Base-by-base conservation (phyloP, 2,329 filamentous ascomycete genomes). In the Fusarium paranaense region DNA sequence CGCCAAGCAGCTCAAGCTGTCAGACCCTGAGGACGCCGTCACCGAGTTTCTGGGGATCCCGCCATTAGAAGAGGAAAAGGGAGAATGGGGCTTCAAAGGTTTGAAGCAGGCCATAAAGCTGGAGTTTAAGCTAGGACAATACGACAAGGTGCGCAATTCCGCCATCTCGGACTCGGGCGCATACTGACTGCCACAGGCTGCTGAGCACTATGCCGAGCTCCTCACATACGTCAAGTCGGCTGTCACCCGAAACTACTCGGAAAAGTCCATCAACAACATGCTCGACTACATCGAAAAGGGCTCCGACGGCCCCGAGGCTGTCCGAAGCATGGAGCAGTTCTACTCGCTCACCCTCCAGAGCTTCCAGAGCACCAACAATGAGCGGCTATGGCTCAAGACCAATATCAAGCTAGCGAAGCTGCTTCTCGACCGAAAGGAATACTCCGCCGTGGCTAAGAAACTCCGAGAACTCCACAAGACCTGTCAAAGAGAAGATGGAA, bases 261-360 rank as follows among this genome's bases (percentile, higher is more conserved):
- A 99, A 84, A 98, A 98, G 83, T 98, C 96, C 14, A 98, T 99
- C 86, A 98, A 98, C 85, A 98, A 98, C 83, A 98, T 99, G 92
- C 91, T 99, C 56, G 97, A 98, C 85, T 97, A 93, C 82, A 97
- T 99, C 75, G 96, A 98, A 83, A 98, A 98, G 85, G 94, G 91
- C n/a, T 88, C 91, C 14, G 89, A 92, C 27, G 92, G 91, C 32
- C 84, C 90, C 42, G 92, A 92, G 66, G 89, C 91, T 9, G 90
- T 91, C 50, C 92, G 93, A 27, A 93, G 93, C 79, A 97, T 98
- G 91, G 96, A 98, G 82, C 90, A 94, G 74, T 98, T 99, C 86
- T 99, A 98, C 84, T 96, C 94, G 2, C 87, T 97, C 77, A 99
- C 97, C 2, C 91, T 99, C 18, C 90, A 95, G 77, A 98, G 96